These are phyloP conservation scores for Pythium phragmitis DNA, from an alignment of 352 stramenopile species.

Conservation along the genomic window DNA sequence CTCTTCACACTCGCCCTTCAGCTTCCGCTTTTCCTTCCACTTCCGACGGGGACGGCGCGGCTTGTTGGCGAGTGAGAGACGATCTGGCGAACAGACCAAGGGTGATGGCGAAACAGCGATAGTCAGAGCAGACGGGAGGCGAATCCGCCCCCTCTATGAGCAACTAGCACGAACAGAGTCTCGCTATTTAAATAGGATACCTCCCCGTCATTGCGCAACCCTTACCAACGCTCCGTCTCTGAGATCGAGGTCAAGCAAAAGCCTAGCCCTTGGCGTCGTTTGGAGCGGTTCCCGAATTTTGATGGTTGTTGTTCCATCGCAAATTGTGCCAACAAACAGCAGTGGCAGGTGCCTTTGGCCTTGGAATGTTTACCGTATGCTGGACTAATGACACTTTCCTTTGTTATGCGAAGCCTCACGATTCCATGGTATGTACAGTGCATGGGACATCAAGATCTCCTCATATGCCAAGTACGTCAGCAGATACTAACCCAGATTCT, in stretches of 20 bases:
- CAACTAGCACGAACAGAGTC: not conserved
- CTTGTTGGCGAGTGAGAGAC: conserved; percentile 24
- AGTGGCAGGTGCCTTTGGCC: too few species aligned
- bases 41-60: conserved; percentile 1
- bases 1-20: not conserved
- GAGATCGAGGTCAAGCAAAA: too few species aligned
- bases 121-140: not conserved
- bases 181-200: not conserved
- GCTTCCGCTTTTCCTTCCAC: conserved; percentile 7
- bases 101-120: not conserved
- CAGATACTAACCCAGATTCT: not conserved
- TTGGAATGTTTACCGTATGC: too few species aligned
- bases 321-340: too few species aligned
- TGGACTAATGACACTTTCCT: too few species aligned
- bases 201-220: conserved; percentile 9
- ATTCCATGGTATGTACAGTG: not conserved
- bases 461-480: conserved; percentile 1
- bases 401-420: not conserved
- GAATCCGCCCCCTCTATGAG: not conserved
- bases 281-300: not conserved
- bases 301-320: too few species aligned
- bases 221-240: not conserved
- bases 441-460: too few species aligned
- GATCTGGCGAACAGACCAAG: not conserved
- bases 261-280: not conserved